phyloP scores from a whole-genome alignment of 495 filamentous ascomycete species.

The Trichocladium uniseriatum region DNA sequence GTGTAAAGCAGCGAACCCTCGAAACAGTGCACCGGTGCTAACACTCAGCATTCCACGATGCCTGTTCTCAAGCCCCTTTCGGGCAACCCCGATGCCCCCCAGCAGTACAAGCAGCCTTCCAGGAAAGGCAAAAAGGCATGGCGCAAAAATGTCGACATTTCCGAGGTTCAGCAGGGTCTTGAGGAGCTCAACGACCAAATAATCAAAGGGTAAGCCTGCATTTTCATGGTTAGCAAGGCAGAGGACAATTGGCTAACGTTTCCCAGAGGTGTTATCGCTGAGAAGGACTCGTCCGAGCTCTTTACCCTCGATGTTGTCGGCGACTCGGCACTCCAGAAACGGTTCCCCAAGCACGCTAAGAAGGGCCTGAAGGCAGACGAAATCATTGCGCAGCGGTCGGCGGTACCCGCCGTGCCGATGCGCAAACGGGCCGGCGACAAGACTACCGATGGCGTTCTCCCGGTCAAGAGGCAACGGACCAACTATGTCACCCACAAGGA shows the following conservation, averaged over 20 bases:
- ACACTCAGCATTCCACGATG: slow-evolving; percentile 14
- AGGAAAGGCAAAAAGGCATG: slow-evolving; percentile 97
- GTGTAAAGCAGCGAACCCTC: not conserved
- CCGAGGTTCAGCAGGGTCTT: slow-evolving; percentile 73
- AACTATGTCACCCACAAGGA: slow-evolving; percentile 76
- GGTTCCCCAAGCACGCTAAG: slow-evolving; percentile 48
- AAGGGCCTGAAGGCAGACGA: slow-evolving; percentile 81
- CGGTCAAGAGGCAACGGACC: slow-evolving; percentile 60
- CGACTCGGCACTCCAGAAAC: slow-evolving; percentile 28
- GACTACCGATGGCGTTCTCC: slow-evolving; percentile 56
- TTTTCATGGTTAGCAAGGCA: not conserved
- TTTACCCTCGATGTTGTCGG: slow-evolving; percentile 61
- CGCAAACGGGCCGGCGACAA: slow-evolving; percentile 60
- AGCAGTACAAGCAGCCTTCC: slow-evolving; percentile 68
- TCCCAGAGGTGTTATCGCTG: slow-evolving; percentile 68
- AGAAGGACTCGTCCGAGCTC: slow-evolving; percentile 65
- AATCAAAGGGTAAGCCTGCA: slow-evolving; percentile 63
- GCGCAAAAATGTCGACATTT: slow-evolving; percentile 94
- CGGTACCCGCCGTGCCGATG: slow-evolving; percentile 62
- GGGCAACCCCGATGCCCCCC: slow-evolving; percentile 36
- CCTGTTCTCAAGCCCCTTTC: slow-evolving; percentile 21
- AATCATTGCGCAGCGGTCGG: slow-evolving; percentile 77
- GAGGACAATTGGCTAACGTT: slow-evolving; percentile 16
- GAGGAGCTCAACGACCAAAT: slow-evolving; percentile 78
- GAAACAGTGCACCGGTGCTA: not conserved